Base-by-base conservation (phyloP, 1,284 basidiomycete genomes). In the Ceratobasidium papillatum region DNA sequence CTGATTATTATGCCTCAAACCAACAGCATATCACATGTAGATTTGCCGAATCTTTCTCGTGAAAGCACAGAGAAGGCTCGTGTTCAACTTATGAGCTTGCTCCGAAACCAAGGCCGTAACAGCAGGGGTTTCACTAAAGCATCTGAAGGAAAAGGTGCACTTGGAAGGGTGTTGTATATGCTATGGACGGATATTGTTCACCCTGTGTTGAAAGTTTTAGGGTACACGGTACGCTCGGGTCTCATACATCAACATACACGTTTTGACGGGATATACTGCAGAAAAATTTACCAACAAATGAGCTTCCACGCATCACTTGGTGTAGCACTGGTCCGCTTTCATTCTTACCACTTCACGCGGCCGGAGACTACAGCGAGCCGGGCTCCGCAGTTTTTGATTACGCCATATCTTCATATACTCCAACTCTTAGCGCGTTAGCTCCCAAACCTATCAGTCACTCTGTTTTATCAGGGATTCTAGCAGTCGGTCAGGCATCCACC, bases 301-400 rank as follows among this genome's bases (percentile, higher is more conserved):
- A 43, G 17, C 22, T 69, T 11, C 65, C 65, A n/a, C 51, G 17
- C 7, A 69, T 69, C 14, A 69, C 65, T 0, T 69, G 65, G 65
- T 69, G 65, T 34, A 58, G 51, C 1, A 69, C 65, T 22, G 65
- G 65, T 12, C 34, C 32, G 4, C 52, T 69, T 14, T 38, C 65
- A 1, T 54, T 54, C 45, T 22, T 69, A 1, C 65, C 65, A 0
- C 49, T 69, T 14, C 65, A 69, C 19, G 65, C 65, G 7, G 65
- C 65, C 30, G 65, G 65, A 12, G 17, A 25, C 1, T 69, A 56
- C 36, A 36, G 9, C 51, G 14, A 41, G 4, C 34, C n/a, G 2
- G 7, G 38, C 1, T 7, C 25, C 11, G 1, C n/a, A 7, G 11
- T 58, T 2, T 69, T 58, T 17, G 52, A 69, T 27, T 56, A 38